Evolutionary conservation across 2,329 filamentous ascomycete species (phyloP), one percentile per base, ranked within the genome.

Genomic region (Leptographium lundbergii): DNA sequence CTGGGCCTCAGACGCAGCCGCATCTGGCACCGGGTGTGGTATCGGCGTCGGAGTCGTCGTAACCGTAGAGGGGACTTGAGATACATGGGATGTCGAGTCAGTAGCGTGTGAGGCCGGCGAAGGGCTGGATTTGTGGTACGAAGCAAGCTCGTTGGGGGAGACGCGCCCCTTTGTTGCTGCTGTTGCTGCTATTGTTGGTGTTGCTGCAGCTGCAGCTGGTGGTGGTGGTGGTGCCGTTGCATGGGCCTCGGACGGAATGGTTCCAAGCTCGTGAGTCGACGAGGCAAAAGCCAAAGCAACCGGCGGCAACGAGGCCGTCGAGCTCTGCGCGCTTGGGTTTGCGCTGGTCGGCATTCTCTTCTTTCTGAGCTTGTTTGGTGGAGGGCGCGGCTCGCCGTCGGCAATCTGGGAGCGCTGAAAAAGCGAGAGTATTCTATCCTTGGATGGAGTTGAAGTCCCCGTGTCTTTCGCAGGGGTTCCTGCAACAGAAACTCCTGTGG

Each of bases 281-380:
- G 80, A 81, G 1, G 71, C 70, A 11, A 72, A 68, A 51, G 73
- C 70, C 14, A 75, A 77, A 47, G 77, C 72, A 10, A 7, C 32
- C 0, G 76, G 72, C 6, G 74, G 70, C 19, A 95, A 75, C 9
- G 91, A 96, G 19, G 88, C 82, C 7, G 82, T 87, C 19, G 94
- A 97, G 68, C 91, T 96, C 63, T 96, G 91, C 0, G 92, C 91
- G 69, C 92, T 96, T 24, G 86, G 86, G 65, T 90, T 91, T 25
- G 87, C 74, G 67, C 88, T 89, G 50, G 84, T 86, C 0, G 88
- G 86, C 59, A 88, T 76, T 63, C 85, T 80, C 72, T 89, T 96
- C 77, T 97, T 97, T 71, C 87, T 88, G 57, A 99, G 75, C 72
- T 96, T 96, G 67, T 96, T 96, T 0, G 91, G 89, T 68, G 86